Evolutionary conservation across 345 rosid genomes (phyloP).

Genomic region (Trapa bicornis): DNA sequence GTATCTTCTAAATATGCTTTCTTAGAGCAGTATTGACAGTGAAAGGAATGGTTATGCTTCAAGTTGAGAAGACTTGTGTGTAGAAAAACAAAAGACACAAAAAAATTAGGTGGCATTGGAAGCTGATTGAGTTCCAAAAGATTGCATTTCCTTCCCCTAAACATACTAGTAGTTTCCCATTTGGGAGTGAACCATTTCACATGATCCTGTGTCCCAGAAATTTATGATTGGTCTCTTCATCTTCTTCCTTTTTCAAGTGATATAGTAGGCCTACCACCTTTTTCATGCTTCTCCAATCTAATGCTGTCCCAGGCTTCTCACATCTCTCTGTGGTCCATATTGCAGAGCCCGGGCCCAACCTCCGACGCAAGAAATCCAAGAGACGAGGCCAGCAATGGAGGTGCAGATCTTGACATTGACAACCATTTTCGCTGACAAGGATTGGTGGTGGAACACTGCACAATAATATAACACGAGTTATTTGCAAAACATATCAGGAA

Average conservation of each 20-base stretch:
- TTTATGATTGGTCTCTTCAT: too few species aligned
- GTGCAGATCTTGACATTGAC: not conserved
- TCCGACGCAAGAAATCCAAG: not conserved
- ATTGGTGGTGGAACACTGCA: too few species aligned
- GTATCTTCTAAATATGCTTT: not conserved
- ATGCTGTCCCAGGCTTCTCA: too few species aligned
- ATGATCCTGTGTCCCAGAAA: not conserved
- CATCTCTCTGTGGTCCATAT: too few species aligned
- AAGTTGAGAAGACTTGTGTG: not conserved
- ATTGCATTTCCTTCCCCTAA: not conserved
- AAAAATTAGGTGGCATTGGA: not conserved
- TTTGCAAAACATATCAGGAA: not conserved
- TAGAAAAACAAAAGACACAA: not conserved
- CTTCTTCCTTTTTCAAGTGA: too few species aligned
- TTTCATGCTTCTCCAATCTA: too few species aligned
- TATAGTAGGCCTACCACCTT: too few species aligned
- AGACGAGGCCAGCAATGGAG: slow-evolving; percentile 1
- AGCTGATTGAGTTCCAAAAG: not conserved
- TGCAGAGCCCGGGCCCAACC: too few species aligned
- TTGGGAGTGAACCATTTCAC: not conserved
- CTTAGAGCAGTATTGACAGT: not conserved
- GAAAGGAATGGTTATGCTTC: not conserved
- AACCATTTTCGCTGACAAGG: too few species aligned
- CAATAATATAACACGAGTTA: too few species aligned
- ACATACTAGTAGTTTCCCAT: not conserved